These are phyloP conservation scores for Penicillium herquei DNA, from an alignment of 495 filamentous ascomycete species.

Conservation along the genomic window DNA sequence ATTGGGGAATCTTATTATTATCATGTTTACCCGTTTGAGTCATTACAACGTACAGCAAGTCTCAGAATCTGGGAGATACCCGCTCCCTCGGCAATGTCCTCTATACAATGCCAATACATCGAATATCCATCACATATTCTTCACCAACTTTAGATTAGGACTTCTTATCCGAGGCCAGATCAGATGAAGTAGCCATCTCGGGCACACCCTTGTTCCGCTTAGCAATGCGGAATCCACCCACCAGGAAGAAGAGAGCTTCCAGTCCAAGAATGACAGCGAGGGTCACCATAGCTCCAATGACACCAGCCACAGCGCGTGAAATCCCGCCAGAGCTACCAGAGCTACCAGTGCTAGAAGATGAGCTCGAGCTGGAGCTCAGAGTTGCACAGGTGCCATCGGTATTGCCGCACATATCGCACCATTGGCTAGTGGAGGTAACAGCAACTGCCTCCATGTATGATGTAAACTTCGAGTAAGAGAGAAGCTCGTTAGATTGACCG, in stretches of 20 bases:
- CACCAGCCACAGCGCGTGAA: slow-evolving; percentile 49
- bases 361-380: slow-evolving; percentile 8
- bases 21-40: slow-evolving; percentile 11
- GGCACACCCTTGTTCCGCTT: slow-evolving; percentile 19
- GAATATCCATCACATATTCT: neutral
- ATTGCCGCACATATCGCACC: slow-evolving; percentile 49
- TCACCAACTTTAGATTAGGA: slow-evolving; percentile 4
- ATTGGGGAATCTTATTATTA: slow-evolving; percentile 7
- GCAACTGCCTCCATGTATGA: slow-evolving; percentile 37
- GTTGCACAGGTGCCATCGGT: slow-evolving; percentile 36
- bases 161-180: slow-evolving; percentile 17
- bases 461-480: slow-evolving; percentile 45
- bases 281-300: slow-evolving; percentile 64
- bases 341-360: slow-evolving; percentile 9
- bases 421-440: slow-evolving; percentile 33
- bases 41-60: slow-evolving; percentile 14
- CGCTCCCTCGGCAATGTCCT: neutral
- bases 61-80: slow-evolving; percentile 7
- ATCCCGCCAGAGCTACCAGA: slow-evolving; percentile 28
- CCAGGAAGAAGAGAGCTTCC: slow-evolving; percentile 45
- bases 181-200: slow-evolving; percentile 8
- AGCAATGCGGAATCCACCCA: slow-evolving; percentile 29
- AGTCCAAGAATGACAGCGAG: slow-evolving; percentile 52
- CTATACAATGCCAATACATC: neutral
- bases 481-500: slow-evolving; percentile 22